Base-by-base conservation (phyloP, 2,329 filamentous ascomycete genomes). In the Pseudogymnoascus sp. region DNA sequence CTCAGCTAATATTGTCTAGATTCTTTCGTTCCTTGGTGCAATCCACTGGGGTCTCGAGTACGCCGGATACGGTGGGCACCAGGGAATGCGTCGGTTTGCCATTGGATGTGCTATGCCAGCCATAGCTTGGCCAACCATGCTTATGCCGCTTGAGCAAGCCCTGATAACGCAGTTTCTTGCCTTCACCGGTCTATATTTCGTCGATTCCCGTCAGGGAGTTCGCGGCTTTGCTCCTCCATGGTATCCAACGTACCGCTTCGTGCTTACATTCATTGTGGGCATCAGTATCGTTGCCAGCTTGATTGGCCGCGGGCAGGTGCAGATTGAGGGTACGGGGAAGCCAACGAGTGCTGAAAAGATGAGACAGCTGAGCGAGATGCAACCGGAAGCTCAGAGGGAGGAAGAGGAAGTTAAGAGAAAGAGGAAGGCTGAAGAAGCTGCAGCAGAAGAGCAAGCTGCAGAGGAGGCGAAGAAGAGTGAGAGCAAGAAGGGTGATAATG, bases 21-120 rank as follows among this genome's bases (percentile, higher is more conserved):
- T 96, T 69, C 89, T 96, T 68, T 96, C 91, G 28, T 97, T 96
- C 79, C 83, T 97, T 1, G 93, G 93, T 47, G 92, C 92, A 34
- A 86, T 96, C 69, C 93, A 97, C 75, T 97, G 83, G 93, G 92
- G 92, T 61, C 80, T 96, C 16, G 91, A 96, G 75, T 95, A 87
- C 73, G 89, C 89, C 58, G 81, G 82, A 77, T 86, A 80, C 73
- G 76, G 86, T 74, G 74, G 83, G 70, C 68, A 81, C 64, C 86
- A 89, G 62, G 88, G 90, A 60, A 90, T 88, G 68, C 85, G 84
- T 68, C 88, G 92, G 64, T 97, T 96, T 72, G 84, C 84, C n/a
- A 84, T 91, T 66, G 92, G 92, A 67, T 84, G 96, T 12, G 72
- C 89, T 50, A 87, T 91, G 5, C 87, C 92, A 1, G 84, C 88